A percentile compares a stretch with the other conserved stretches of the same genome.
These are phyloP conservation scores for Plantago major DNA, from an alignment of 257 asterid genomes.

Conservation along the genomic window DNA sequence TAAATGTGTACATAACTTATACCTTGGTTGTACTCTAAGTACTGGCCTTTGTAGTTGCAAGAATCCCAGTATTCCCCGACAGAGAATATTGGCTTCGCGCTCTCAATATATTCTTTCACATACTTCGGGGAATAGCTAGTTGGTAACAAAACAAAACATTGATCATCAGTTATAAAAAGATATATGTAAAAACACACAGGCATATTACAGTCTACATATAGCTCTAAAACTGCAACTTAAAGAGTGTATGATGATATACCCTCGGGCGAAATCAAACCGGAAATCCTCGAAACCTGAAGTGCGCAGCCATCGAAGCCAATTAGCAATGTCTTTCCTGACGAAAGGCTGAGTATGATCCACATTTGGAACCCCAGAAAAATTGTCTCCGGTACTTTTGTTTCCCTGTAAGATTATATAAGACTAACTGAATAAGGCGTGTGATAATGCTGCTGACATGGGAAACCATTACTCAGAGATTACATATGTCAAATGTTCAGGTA, in stretches of 20 bases:
- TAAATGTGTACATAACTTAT: conserved; percentile 14
- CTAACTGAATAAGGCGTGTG: conserved; percentile 20
- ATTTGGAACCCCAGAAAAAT: conserved; percentile 87
- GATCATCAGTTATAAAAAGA: conserved; percentile 11
- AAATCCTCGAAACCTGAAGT: conserved; percentile 87
- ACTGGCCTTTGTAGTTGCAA: conserved; percentile 72
- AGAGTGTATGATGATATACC: conserved; percentile 39
- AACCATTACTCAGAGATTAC: conserved; percentile 6
- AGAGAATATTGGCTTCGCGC: conserved; percentile 68
- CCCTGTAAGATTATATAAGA: conserved; percentile 67
- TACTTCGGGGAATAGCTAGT: conserved; percentile 75
- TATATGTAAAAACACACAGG: not conserved
- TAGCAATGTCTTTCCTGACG: conserved; percentile 73
- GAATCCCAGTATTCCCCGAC: conserved; percentile 97
- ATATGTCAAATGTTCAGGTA: no score
- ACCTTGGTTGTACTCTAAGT: conserved; percentile 95
- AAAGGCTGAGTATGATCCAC: conserved; percentile 81
- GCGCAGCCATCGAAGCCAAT: conserved; percentile 83
- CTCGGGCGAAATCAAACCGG: conserved; percentile 93
- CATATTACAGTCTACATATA: conserved; percentile 5
- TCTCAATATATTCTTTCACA: conserved; percentile 79
- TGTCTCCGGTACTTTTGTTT: conserved; percentile 83
- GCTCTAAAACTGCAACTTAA: not conserved
- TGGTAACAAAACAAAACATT: conserved; percentile 1
- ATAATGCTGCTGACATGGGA: conserved; percentile 7